Conservation (phyloP, 139 green algal species). For the Chlamydomonas sp. region DNA sequence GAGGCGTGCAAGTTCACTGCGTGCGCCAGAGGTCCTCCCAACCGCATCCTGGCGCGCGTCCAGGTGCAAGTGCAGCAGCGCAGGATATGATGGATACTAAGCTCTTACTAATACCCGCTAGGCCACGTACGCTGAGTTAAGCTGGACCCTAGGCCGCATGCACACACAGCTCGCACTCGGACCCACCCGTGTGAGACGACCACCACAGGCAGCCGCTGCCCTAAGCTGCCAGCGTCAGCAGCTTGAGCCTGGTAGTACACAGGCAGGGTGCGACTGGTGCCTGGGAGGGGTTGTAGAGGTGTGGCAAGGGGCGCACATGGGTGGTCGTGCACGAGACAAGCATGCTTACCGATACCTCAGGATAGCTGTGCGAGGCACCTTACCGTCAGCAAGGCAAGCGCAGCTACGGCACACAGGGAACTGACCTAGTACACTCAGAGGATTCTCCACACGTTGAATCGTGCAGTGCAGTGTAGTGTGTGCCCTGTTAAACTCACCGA, state of each 20-base stretch:
- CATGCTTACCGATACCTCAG: too few relatives aligned
- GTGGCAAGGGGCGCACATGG: too few relatives aligned
- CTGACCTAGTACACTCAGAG: too few relatives aligned
- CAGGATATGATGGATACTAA: too few relatives aligned
- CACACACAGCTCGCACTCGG: neutral
- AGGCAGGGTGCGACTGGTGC: neutral
- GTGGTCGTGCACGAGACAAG: neutral
- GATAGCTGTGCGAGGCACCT: neutral
- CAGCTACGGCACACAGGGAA: neutral
- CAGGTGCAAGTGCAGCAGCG: too few relatives aligned
- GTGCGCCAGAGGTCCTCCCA: too few relatives aligned
- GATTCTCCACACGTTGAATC: too few relatives aligned
- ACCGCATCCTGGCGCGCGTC: too few relatives aligned
- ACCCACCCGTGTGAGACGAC: slow-evolving; percentile 46
- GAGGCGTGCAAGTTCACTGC: too few relatives aligned
- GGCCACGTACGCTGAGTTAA: neutral
- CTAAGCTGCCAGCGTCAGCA: too few relatives aligned
- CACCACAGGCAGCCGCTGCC: slow-evolving; percentile 8
- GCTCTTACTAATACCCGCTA: neutral
- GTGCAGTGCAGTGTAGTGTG: too few relatives aligned
- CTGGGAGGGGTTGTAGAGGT: neutral
- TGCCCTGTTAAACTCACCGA: neutral
- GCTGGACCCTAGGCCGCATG: too few relatives aligned
- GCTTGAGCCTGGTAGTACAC: slow-evolving; percentile 15
- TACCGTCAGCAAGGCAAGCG: neutral